Base-by-base conservation (phyloP, 148 eudicot genomes). In the Dysphania ambrosioides region DNA sequence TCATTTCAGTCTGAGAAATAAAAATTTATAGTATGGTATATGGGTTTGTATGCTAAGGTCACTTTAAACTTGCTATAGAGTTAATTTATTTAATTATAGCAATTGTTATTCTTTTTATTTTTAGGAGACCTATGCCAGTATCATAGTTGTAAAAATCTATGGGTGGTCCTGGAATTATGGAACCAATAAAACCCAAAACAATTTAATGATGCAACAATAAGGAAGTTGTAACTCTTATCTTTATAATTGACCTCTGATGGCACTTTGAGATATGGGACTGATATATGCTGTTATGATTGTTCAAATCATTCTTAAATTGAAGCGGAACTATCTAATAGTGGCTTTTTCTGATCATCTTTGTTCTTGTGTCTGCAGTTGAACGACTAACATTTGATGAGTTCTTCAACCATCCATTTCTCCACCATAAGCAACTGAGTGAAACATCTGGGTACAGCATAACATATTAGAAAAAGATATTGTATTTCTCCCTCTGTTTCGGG, bases 341-440 rank as follows among this genome's bases (percentile, higher is more conserved):
- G 66, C 47, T 57, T 29, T 53, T 32, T 72, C 62, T 62, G 66
- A 75, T 41, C 68, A 75, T 41, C 68, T 66, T 72, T 73, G 66
- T 79, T 61, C 51, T 62, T 78, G 75, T 62, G 24, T 77, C 15
- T 71, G 80, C 90, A 94, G 98, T 94, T 79, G 98, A 94, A 75
- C 87, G 98, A 24, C 79, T 94, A 77, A 91, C 97, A 71, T 94
- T 91, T 80, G 98, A 90, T 73, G 98, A 94, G 80, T 94, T 94
- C 80, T 94, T 94, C 79, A 91, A 86, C 82, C 98, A 94, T 75
- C 90, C 95, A 41, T 94, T 88, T 86, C 84, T 94, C 47, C 80
- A 83, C 59, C 84, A 79, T 72, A 79, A 65, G 74, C 86, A 81
- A 72, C 82, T 86, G 27, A 81, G 71, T 79, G 88, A 88, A 71